phyloP scores from a whole-genome alignment of 805 yeast genomes.

The Wickerhamiella sorbophila region DNA sequence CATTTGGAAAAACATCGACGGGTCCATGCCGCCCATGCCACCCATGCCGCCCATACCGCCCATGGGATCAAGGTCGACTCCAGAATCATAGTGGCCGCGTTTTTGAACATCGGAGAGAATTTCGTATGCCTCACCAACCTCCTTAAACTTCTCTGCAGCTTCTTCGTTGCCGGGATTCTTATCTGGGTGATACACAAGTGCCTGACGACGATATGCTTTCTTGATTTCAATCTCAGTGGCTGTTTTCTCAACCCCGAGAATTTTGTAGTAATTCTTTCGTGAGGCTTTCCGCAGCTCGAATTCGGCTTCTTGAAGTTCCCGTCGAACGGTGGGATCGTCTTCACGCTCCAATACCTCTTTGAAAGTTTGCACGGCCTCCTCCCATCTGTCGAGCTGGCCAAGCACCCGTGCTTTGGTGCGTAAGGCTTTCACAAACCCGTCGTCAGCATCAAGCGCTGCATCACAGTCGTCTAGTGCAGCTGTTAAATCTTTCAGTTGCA shows the following conservation, averaged over 20 bases:
- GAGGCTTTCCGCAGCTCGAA: slow-evolving; percentile 28
- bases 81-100: slow-evolving; percentile 77
- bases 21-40: slow-evolving; percentile 48
- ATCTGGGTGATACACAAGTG: slow-evolving; percentile 67
- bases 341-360: slow-evolving; percentile 27
- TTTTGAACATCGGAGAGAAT: slow-evolving; percentile 72
- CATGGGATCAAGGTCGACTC: slow-evolving; percentile 47
- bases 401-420: slow-evolving; percentile 29
- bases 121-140: slow-evolving; percentile 76
- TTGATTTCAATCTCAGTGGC: slow-evolving; percentile 47
- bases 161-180: slow-evolving; percentile 49
- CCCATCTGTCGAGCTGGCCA: slow-evolving; percentile 28
- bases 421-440: slow-evolving; percentile 50
- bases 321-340: slow-evolving; percentile 24
- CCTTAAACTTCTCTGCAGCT: slow-evolving; percentile 92
- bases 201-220: slow-evolving; percentile 62
- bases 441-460: slow-evolving; percentile 50
- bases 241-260: slow-evolving; percentile 36
- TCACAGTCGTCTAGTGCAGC: slow-evolving; percentile 66
- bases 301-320: slow-evolving; percentile 30
- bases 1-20: slow-evolving; percentile 27
- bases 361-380: slow-evolving; percentile 27
- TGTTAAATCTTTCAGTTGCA: slow-evolving; percentile 65
- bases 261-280: slow-evolving; percentile 44
- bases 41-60: slow-evolving; percentile 33